Evolutionary conservation across 192 early-diverging fungal genomes (phyloP).

Genomic region (Jimgerdemannia flammicorona): DNA sequence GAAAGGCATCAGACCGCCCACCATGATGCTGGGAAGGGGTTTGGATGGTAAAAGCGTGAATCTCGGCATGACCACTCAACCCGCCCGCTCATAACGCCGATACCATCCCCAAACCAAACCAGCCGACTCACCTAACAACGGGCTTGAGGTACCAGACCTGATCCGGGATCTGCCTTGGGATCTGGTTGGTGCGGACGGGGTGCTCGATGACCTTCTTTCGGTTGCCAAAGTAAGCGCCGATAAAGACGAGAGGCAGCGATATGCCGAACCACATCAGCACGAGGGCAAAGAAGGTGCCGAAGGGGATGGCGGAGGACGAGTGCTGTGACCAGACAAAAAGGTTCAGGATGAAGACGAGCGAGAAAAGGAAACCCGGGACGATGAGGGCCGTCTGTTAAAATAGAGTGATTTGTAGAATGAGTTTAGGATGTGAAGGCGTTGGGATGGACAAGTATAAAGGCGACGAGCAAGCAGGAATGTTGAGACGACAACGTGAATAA

Average conservation of each 20-base stretch:
- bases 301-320: conserved; percentile 89
- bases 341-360: conserved; percentile 69
- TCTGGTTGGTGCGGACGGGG: conserved; percentile 87
- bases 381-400: conserved; percentile 42
- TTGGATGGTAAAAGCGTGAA: too few relatives aligned
- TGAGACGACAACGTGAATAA: too few relatives aligned
- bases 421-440: too few relatives aligned
- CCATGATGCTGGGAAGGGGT: not conserved
- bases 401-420: too few relatives aligned
- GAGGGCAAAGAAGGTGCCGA: conserved; percentile 79
- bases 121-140: conserved; percentile 42
- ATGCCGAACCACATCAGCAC: conserved; percentile 78
- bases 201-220: conserved; percentile 46
- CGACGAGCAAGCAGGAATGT: too few relatives aligned
- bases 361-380: conserved; percentile 57
- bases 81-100: not conserved
- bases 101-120: conserved; percentile 64
- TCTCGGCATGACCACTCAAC: too few relatives aligned
- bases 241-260: conserved; percentile 72
- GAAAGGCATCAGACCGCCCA: conserved; percentile 55
- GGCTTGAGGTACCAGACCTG: conserved; percentile 68
- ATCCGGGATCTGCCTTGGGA: conserved; percentile 88
- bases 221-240: conserved; percentile 86
- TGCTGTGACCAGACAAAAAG: conserved; percentile 82
- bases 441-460: too few relatives aligned